A percentile compares a stretch with the other conserved stretches of the same genome.
Conservation (phyloP, 208 protist genomes). For the Leishmania braziliensis region DNA sequence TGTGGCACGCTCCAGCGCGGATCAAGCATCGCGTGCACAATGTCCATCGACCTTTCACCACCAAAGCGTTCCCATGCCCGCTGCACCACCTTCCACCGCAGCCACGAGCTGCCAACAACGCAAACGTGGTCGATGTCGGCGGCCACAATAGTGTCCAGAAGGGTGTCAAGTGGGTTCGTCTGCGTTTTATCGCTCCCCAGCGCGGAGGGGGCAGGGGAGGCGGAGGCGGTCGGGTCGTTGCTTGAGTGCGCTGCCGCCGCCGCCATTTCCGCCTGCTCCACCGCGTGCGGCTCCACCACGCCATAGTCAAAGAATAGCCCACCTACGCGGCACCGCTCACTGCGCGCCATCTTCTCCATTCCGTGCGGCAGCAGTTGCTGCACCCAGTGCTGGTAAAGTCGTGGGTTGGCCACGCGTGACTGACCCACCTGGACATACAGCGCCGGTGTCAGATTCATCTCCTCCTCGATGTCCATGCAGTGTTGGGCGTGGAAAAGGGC, state of each 20-base stretch:
- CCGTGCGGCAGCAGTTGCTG: slow-evolving; percentile 32
- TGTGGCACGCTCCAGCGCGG: slow-evolving; percentile 24
- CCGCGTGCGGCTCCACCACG: slow-evolving; percentile 35
- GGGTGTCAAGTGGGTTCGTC: slow-evolving; percentile 53
- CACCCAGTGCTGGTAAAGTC: slow-evolving; percentile 48
- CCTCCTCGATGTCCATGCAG: slow-evolving; percentile 65
- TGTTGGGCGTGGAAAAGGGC: slow-evolving; percentile 61
- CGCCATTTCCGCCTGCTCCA: slow-evolving; percentile 36
- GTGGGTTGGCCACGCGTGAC: slow-evolving; percentile 30
- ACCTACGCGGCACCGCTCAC: slow-evolving; percentile 63
- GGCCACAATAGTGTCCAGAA: slow-evolving; percentile 53
- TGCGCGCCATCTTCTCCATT: slow-evolving; percentile 56
- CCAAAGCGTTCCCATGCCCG: slow-evolving; percentile 41
- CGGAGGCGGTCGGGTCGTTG: slow-evolving; percentile 2
- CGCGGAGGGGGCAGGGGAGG: not conserved
- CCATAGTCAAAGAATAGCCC: slow-evolving; percentile 79
- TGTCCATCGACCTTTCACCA: slow-evolving; percentile 9
- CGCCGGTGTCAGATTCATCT: slow-evolving; percentile 49
- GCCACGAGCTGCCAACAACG: slow-evolving; percentile 66
- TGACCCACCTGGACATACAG: slow-evolving; percentile 45
- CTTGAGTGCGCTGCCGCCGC: slow-evolving; percentile 5
- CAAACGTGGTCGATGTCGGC: slow-evolving; percentile 70
- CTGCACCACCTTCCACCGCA: slow-evolving; percentile 71
- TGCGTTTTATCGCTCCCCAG: not conserved
- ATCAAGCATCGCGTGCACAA: slow-evolving; percentile 19